Evolutionary conservation across 805 yeast species (phyloP).

Genomic region (Kluyveromyces dobzhanskii): DNA sequence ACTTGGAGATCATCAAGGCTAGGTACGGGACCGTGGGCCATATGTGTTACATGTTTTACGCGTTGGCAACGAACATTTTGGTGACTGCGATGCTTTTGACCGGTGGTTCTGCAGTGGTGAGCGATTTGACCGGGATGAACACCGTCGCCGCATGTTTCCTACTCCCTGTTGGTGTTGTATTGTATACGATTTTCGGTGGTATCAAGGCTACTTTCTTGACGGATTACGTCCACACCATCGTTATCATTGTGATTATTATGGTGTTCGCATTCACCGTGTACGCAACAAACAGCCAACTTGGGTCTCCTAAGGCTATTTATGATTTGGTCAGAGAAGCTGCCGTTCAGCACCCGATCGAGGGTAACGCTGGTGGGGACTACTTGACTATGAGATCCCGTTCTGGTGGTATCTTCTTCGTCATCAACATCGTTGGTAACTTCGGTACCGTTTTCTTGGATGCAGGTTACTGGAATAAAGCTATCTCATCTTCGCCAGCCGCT

Average conservation of each 20-base stretch:
- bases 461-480: slow-evolving; percentile 85
- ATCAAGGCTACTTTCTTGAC: slow-evolving; percentile 75
- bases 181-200: slow-evolving; percentile 75
- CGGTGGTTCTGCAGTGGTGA: slow-evolving; percentile 82
- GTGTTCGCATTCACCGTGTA: slow-evolving; percentile 75
- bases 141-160: slow-evolving; percentile 75
- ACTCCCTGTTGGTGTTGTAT: slow-evolving; percentile 70
- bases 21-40: slow-evolving; percentile 79
- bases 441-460: slow-evolving; percentile 84
- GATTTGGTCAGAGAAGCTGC: slow-evolving; percentile 61
- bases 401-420: slow-evolving; percentile 86
- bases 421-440: slow-evolving; percentile 81
- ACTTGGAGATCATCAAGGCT: slow-evolving; percentile 71
- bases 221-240: slow-evolving; percentile 75
- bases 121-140: slow-evolving; percentile 74
- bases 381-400: slow-evolving; percentile 78
- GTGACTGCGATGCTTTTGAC: slow-evolving; percentile 90
- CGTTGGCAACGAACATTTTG: slow-evolving; percentile 76
- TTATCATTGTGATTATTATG: slow-evolving; percentile 66
- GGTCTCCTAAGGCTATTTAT: slow-evolving; percentile 78
- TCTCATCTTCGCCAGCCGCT: slow-evolving; percentile 75
- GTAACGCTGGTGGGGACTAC: slow-evolving; percentile 81
- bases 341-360: slow-evolving; percentile 52
- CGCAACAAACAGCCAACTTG: slow-evolving; percentile 60
- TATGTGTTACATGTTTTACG: slow-evolving; percentile 63